Evolutionary conservation across 176 grass and related monocot genomes (phyloP).

Genomic region (Zoysia japonica): DNA sequence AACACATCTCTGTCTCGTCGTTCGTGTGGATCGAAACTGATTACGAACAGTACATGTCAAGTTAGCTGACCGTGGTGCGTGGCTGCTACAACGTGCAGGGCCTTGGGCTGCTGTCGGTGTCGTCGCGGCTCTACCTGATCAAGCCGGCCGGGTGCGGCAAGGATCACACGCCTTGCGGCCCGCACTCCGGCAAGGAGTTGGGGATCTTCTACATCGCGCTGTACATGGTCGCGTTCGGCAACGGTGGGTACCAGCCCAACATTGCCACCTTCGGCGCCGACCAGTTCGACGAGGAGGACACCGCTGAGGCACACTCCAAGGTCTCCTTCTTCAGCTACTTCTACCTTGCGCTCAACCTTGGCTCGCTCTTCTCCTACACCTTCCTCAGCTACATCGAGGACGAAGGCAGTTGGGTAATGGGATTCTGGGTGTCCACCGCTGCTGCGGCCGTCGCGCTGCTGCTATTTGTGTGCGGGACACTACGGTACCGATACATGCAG

Average conservation of each 20-base stretch:
- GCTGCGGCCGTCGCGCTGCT: conserved; percentile 55
- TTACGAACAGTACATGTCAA: neutral
- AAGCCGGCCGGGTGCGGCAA: conserved; percentile 61
- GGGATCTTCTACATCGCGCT: conserved; percentile 81
- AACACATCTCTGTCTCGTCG: neutral
- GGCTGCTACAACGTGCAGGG: conserved; percentile 47
- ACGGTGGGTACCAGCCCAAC: conserved; percentile 96
- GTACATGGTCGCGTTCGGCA: conserved; percentile 91
- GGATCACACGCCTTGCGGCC: conserved; percentile 49
- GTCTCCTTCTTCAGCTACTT: conserved; percentile 99
- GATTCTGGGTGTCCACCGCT: conserved; percentile 74
- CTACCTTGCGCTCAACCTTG: conserved; percentile 96
- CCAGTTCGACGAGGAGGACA: conserved; percentile 85
- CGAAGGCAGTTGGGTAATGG: conserved; percentile 62
- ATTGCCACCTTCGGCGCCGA: conserved; percentile 89
- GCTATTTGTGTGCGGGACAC: conserved; percentile 67
- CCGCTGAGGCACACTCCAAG: conserved; percentile 70
- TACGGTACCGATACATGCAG: conserved; percentile 57
- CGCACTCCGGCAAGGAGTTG: conserved; percentile 62
- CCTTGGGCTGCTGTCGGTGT: conserved; percentile 63
- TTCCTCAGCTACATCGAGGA: conserved; percentile 89
- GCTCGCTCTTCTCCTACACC: conserved; percentile 96
- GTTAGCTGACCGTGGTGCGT: neutral
- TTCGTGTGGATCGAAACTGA: neutral
- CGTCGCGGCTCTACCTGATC: conserved; percentile 66